phyloP scores from a whole-genome alignment of 768 basidiomycete genomes.

The Pleurotus ostreatus region DNA sequence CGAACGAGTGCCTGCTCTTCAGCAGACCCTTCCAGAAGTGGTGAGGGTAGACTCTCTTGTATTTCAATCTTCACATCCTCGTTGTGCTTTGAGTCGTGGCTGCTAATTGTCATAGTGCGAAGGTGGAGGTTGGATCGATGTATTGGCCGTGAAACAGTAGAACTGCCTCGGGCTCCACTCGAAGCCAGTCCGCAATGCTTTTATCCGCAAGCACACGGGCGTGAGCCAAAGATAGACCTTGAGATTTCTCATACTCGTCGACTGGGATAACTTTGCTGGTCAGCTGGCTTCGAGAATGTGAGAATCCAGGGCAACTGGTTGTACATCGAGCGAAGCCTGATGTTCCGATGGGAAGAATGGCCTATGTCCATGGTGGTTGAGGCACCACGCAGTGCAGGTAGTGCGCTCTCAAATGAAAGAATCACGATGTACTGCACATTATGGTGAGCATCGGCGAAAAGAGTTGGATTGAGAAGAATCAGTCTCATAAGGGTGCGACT shows the following conservation, averaged over 20 bases:
- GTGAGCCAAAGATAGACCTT: neutral
- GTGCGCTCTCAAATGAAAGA: too few species aligned
- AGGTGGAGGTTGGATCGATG: neutral
- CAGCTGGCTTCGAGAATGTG: neutral
- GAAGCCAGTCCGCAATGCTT: neutral
- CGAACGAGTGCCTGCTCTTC: constrained; percentile 54
- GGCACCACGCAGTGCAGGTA: too few species aligned
- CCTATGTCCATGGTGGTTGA: too few species aligned
- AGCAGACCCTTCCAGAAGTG: constrained; percentile 8
- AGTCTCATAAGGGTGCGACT: too few species aligned
- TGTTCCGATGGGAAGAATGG: too few species aligned
- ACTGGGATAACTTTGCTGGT: neutral
- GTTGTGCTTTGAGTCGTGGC: neutral
- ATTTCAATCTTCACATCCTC: neutral
- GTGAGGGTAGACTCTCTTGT: neutral
- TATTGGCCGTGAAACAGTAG: neutral
- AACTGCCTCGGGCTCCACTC: neutral
- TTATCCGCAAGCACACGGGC: neutral
- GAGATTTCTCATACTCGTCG: neutral
- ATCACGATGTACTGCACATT: too few species aligned
- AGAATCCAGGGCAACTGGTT: neutral
- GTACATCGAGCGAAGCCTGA: too few species aligned
- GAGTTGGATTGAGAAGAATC: too few species aligned
- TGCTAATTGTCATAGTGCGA: neutral
- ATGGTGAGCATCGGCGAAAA: too few species aligned